phyloP scores from a whole-genome alignment of 2,329 filamentous ascomycete species.

The Aspergillus texensis region DNA sequence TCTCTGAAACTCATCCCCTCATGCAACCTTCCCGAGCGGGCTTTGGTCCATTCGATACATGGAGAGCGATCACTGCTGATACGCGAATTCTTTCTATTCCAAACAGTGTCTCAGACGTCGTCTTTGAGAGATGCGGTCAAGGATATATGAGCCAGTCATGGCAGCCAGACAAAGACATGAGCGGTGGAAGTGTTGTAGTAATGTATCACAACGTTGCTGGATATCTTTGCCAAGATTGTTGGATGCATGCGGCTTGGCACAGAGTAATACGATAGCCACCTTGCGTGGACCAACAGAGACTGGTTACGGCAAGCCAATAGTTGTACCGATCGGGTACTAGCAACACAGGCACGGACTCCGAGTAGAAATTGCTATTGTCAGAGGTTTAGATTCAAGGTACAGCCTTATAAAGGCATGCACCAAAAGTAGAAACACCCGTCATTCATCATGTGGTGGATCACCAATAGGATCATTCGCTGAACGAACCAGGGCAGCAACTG shows the following conservation, averaged over 20 bases:
- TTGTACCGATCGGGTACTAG: neutral
- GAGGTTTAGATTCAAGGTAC: too few relatives aligned
- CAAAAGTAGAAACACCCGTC: too few relatives aligned
- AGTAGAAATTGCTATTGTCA: too few relatives aligned
- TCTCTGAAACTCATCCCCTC: neutral
- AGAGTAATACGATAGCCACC: neutral
- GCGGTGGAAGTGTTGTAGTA: neutral
- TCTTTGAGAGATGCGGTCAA: neutral
- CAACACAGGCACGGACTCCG: neutral
- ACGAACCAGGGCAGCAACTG: too few relatives aligned
- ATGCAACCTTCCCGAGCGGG: neutral
- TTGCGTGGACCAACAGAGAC: neutral
- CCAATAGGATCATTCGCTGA: too few relatives aligned
- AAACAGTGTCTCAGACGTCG: neutral
- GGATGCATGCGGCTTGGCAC: neutral
- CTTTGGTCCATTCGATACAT: neutral
- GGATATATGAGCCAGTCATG: neutral
- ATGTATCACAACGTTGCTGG: neutral
- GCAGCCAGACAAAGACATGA: neutral
- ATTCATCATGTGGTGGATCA: too few relatives aligned
- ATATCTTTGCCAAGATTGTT: neutral
- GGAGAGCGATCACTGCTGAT: neutral
- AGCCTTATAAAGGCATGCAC: too few relatives aligned
- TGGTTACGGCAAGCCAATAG: neutral
- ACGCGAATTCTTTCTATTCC: neutral